These are phyloP conservation scores for Mycena galopus DNA, from an alignment of 768 basidiomycete genomes.

Conservation along the genomic window DNA sequence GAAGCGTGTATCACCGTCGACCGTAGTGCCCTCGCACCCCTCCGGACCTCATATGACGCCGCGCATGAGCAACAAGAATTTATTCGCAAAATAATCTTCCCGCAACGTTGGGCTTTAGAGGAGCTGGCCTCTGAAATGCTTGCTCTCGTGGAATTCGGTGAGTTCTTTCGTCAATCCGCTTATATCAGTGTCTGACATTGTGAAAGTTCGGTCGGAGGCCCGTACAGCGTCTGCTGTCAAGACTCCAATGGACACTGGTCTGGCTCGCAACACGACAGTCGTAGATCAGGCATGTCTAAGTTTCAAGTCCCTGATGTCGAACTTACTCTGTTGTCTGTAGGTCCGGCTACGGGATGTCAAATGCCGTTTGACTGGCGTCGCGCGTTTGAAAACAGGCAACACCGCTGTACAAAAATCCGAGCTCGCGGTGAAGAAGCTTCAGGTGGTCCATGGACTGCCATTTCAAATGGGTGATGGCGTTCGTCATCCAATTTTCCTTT, in stretches of 20 bases:
- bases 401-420: no score
- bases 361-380: slow-evolving; percentile 20
- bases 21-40: background rate
- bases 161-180: slow-evolving; percentile 7
- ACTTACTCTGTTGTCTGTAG: slow-evolving; percentile 15
- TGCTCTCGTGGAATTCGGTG: slow-evolving; percentile 1
- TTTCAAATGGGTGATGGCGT: background rate
- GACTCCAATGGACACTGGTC: slow-evolving; percentile 14
- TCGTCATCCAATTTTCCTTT: background rate
- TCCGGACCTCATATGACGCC: slow-evolving; percentile 8
- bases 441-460: slow-evolving; percentile 19
- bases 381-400: background rate
- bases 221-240: slow-evolving; percentile 5
- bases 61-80: slow-evolving; percentile 4
- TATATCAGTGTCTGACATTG: slow-evolving; percentile 16
- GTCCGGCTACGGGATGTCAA: slow-evolving; percentile 1
- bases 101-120: slow-evolving; percentile 1
- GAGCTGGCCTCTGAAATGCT: slow-evolving; percentile 18
- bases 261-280: background rate
- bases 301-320: slow-evolving; percentile 2
- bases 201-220: slow-evolving; percentile 5
- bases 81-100: background rate
- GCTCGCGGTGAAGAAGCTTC: background rate
- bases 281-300: slow-evolving; percentile 17
- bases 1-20: background rate